Evolutionary conservation across 192 early-diverging fungal genomes (phyloP).

Genomic region (Backusella tuberculispora): DNA sequence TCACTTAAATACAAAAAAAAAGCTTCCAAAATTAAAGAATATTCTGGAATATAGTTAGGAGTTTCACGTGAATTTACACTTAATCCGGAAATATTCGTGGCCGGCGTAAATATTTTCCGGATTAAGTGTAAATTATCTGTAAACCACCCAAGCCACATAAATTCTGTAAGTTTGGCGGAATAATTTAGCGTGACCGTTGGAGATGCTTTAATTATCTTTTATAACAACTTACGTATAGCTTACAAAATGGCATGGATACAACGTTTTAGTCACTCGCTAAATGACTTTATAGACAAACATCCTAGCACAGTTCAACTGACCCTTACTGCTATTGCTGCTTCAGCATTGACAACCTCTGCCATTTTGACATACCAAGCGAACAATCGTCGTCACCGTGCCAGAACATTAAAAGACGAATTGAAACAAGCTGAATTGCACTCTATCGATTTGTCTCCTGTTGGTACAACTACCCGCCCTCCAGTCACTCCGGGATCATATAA

Average conservation of each 20-base stretch:
- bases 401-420: slow-evolving; percentile 61
- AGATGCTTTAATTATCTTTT: too few relatives aligned
- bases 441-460: slow-evolving; percentile 1
- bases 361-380: slow-evolving; percentile 58
- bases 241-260: background rate
- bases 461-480: background rate
- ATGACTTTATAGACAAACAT: background rate
- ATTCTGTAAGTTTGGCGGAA: too few relatives aligned
- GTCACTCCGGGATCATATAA: background rate
- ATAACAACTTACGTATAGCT: too few relatives aligned
- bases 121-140: too few relatives aligned
- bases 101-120: too few relatives aligned
- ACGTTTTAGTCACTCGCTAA: background rate
- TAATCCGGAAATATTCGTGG: too few relatives aligned
- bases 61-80: too few relatives aligned
- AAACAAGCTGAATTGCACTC: slow-evolving; percentile 29
- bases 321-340: slow-evolving; percentile 64
- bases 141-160: too few relatives aligned
- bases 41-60: too few relatives aligned
- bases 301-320: slow-evolving; percentile 33
- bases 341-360: slow-evolving; percentile 61
- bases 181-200: too few relatives aligned
- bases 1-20: too few relatives aligned
- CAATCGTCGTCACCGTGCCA: slow-evolving; percentile 50
- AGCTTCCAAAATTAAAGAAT: too few relatives aligned